Conservation (phyloP, 257 asterid genomes). For the Anisodus tanguticus region DNA sequence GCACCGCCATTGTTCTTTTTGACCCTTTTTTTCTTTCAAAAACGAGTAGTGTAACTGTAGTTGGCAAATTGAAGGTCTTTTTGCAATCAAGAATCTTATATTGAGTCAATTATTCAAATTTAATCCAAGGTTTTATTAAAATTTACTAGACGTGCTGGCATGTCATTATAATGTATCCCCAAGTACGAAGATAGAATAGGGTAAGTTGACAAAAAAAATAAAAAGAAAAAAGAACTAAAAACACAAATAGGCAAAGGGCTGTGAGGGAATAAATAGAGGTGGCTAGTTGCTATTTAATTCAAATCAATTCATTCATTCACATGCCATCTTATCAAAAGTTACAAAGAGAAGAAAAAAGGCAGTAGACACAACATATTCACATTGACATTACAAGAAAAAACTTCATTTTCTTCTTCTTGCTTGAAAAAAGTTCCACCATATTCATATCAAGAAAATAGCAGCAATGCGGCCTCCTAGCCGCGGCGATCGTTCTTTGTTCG, state of each 20-base stretch:
- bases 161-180: conserved; percentile 20
- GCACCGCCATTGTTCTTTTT: conserved; percentile 23
- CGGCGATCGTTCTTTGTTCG: neutral
- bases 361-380: neutral
- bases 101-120: neutral
- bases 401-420: neutral
- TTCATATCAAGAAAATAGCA: neutral
- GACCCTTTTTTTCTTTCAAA: neutral
- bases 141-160: conserved; percentile 23
- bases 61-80: conserved; percentile 7
- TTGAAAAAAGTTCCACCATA: neutral
- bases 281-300: neutral
- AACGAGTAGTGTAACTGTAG: conserved; percentile 26
- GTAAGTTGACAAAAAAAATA: neutral
- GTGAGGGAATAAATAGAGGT: conserved; percentile 29
- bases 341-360: neutral
- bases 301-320: conserved; percentile 9
- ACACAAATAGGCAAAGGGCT: conserved; percentile 12
- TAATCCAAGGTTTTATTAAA: conserved; percentile 24
- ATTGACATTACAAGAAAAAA: neutral
- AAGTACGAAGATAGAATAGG: neutral
- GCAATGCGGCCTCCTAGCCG: conserved; percentile 33
- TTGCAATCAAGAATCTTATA: neutral
- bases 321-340: neutral
- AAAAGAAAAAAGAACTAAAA: neutral